phyloP scores from a whole-genome alignment of 768 basidiomycete species.

The Lepiota brunneoincarnata region DNA sequence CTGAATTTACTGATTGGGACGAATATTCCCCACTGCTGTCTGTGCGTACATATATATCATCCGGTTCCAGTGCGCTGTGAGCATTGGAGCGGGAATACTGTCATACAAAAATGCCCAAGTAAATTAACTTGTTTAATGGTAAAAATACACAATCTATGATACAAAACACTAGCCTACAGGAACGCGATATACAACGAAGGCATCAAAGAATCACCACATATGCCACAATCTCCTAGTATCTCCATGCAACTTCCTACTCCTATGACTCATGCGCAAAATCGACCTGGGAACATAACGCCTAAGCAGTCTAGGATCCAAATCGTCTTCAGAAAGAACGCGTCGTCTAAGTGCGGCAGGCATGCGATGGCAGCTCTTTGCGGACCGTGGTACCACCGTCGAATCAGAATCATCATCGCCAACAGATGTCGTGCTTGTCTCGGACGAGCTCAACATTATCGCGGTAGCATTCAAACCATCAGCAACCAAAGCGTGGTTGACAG shows the following conservation, averaged over 20 bases:
- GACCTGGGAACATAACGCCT: constrained; percentile 10
- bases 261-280: neutral
- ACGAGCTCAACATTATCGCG: too few species aligned
- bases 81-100: too few species aligned
- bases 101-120: too few species aligned
- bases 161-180: too few species aligned
- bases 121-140: too few species aligned
- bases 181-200: too few species aligned
- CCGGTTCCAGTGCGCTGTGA: too few species aligned
- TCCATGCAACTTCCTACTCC: constrained; percentile 5
- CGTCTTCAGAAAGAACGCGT: neutral
- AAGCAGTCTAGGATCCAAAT: constrained; percentile 3
- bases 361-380: neutral
- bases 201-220: constrained; percentile 1
- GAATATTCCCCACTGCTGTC: too few species aligned
- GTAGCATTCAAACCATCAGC: neutral
- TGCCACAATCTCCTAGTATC: constrained; percentile 7
- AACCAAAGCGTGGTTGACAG: neutral
- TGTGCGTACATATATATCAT: too few species aligned
- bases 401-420: neutral
- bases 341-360: neutral
- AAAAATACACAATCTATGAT: too few species aligned
- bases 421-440: too few species aligned
- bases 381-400: neutral
- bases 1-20: too few species aligned